Evolutionary conservation across 305 asterid species (phyloP).

Genomic region (Fraxinus ornus): DNA sequence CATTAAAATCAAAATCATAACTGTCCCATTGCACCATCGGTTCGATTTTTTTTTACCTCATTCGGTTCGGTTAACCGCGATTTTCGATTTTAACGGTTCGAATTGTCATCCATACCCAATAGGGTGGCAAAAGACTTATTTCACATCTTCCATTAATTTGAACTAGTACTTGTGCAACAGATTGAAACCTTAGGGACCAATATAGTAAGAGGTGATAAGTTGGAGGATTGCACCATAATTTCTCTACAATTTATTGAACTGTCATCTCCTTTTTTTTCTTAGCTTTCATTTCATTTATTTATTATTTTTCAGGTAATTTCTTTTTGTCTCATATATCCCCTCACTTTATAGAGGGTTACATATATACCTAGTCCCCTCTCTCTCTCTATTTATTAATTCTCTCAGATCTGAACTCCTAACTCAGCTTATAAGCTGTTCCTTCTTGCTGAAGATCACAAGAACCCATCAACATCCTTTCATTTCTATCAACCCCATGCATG

Average conservation of each 20-base stretch:
- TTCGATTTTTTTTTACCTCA: too few species aligned
- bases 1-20: too few species aligned
- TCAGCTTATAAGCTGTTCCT: conserved; percentile 23
- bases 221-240: too few species aligned
- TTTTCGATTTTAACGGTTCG: too few species aligned
- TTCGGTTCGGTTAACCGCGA: too few species aligned
- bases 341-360: not conserved
- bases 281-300: conserved; percentile 21
- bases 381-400: conserved; percentile 12
- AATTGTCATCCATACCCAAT: too few species aligned
- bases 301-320: conserved; percentile 27
- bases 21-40: too few species aligned
- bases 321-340: conserved; percentile 22
- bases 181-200: too few species aligned
- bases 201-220: too few species aligned
- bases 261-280: not conserved
- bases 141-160: too few species aligned
- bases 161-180: too few species aligned
- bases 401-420: conserved; percentile 31
- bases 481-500: conserved; percentile 61
- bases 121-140: too few species aligned
- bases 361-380: conserved; percentile 11
- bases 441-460: conserved; percentile 74
- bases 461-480: conserved; percentile 44
- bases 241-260: not conserved